Base-by-base conservation (phyloP, 192 early-diverging fungal genomes). In the Gigaspora rosea region DNA sequence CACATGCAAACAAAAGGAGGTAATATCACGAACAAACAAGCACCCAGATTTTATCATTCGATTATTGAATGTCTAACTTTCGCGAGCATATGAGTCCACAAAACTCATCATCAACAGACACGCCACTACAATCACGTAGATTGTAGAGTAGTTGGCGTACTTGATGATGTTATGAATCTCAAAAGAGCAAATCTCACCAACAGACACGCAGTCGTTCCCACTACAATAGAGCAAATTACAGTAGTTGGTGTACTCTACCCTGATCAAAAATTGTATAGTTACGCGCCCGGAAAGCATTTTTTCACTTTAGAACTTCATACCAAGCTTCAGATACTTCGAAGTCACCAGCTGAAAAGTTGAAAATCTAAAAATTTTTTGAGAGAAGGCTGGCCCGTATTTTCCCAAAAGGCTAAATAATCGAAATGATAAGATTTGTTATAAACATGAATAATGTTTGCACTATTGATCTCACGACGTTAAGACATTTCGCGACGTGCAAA, bases 311-410 rank as follows among this genome's bases (percentile, higher is more conserved):
- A n/a, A 77, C 57, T 58, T 77, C 20, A 33, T 77, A 51, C 10
- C 76, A 65, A 36, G 35, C 15, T 69, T 66, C 65, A 22, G 63
- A 77, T 59, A 20, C 50, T 69, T 77, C 76, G 48, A 77, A 54
- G 13, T 76, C 75, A 8, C 75, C 75, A 35, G 71, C 58, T 12
- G 50, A 69, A 46, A 77, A n/a, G 41, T 16, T 66, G 65, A 52
- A 77, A 77, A 69, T 68, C 74, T 66, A 76, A 66, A 66, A 76
- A 76, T 47, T 77, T 77, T 56, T 69, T 76, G 62, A 76, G 75
- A 3, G 62, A 76, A 52, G 74, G 74, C 61, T 64, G 62, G n/a
- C 64, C 57, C 50, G 74, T 76, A 18, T 1, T 48, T 41, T 73
- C 75, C 75, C 75, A 76, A 66, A 76, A 67, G 65, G 22, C 75